These are phyloP conservation scores for Skeletonema potamos DNA, from an alignment of 108 stramenopile genomes.

Conservation along the genomic window DNA sequence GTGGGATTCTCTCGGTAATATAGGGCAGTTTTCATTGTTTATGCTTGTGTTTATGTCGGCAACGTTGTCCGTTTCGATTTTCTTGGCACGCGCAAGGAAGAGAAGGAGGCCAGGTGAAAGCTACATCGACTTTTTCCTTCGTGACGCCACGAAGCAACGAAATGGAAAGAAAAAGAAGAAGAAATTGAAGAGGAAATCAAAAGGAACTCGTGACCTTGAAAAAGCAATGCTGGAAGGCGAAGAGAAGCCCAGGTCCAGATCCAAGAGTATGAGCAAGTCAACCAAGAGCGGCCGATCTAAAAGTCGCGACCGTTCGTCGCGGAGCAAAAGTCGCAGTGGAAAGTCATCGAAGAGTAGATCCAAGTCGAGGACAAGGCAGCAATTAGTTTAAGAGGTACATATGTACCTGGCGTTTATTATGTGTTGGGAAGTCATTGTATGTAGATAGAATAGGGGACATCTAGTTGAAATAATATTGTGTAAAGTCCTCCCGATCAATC, in stretches of 20 bases:
- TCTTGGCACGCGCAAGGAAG: conserved; percentile 81
- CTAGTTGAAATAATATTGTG: not conserved
- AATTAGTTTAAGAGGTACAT: not conserved
- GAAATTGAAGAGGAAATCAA: conserved; percentile 30
- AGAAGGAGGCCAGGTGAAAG: conserved; percentile 80
- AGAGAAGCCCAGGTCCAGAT: conserved; percentile 19
- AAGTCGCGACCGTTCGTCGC: conserved; percentile 1
- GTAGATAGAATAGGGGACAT: not conserved
- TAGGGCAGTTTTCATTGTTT: conserved; percentile 81
- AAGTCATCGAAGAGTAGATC: conserved; percentile 17
- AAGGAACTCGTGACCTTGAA: conserved; percentile 50
- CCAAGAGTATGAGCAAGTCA: conserved; percentile 23
- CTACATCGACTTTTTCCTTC: conserved; percentile 83
- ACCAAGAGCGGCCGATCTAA: conserved; percentile 12
- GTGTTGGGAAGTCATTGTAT: not conserved
- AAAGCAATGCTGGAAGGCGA: conserved; percentile 59
- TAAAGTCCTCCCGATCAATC: too few species aligned
- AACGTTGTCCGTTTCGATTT: conserved; percentile 79
- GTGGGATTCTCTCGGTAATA: conserved; percentile 82
- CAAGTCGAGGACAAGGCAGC: conserved; percentile 6
- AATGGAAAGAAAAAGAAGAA: conserved; percentile 55
- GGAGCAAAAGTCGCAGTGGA: conserved; percentile 10
- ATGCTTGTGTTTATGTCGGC: conserved; percentile 80
- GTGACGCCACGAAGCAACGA: conserved; percentile 64
- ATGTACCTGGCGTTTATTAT: not conserved